Base-by-base conservation (phyloP, 2,329 filamentous ascomycete species). In the Zopfia rhizophila region DNA sequence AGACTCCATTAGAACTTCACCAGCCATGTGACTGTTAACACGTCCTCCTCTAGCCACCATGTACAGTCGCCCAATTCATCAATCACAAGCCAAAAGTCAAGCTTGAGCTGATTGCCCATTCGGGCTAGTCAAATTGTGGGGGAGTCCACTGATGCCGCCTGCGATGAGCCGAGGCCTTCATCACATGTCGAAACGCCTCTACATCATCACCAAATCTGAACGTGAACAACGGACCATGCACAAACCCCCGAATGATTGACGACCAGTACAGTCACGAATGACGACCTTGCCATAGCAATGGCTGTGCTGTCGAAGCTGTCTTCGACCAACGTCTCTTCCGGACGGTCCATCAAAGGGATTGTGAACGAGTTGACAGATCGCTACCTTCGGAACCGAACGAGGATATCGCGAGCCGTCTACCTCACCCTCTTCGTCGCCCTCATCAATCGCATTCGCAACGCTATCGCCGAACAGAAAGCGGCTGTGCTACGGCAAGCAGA, bases 401-500 rank as follows among this genome's bases (percentile, higher is more conserved):
- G 69, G 35, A 73, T 74, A 55, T 73, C 72, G n/a, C 68, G 71
- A 51, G 70, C 69, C 28, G 66, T 74, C 3, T 74, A 73, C 53
- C 66, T 71, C 3, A 69, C 66, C 3, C 64, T 73, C 54, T 77
- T 78, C 38, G 70, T 72, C 37, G 60, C 68, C 19, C 65, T 72
- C 39, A 70, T 73, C 50, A 92, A 96, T 72, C 91, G 94, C 62
- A 86, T 97, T 42, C 91, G 92, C 61, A 87, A 91, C 82, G 92
- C 93, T 61, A 88, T 97, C 66, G 87, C 89, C 48, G 92, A 97
- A 70, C 94, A 97, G 72, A 96, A 96, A 72, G 89, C 90, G 12
- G 90, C 91, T 2, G 88, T 89, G 1, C 78, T 78, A 39, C 84
- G 87, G 51, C 86, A 89, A 48, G 83, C 84, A 5, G 82, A 85